Evolutionary conservation across 768 basidiomycete genomes (phyloP).

Genomic region (Vararia minispora): DNA sequence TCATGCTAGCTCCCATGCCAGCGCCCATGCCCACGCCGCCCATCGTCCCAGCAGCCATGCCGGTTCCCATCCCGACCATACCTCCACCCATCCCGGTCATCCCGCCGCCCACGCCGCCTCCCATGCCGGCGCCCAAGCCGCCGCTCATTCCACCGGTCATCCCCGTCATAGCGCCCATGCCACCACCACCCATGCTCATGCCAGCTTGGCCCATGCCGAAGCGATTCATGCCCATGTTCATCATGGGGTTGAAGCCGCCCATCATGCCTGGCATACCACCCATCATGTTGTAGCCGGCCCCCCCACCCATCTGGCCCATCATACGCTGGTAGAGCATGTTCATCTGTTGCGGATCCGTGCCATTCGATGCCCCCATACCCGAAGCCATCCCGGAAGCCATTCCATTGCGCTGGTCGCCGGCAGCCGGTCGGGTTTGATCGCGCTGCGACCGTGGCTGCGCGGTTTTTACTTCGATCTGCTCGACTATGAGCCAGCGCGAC

Average conservation of each 20-base stretch:
- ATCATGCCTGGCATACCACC: too few relatives aligned
- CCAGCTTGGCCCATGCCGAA: too few relatives aligned
- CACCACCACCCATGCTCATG: too few relatives aligned
- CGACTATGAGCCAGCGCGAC: not conserved
- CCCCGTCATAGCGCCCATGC: slow-evolving; percentile 37
- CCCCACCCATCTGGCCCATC: slow-evolving; percentile 78
- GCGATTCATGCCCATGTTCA: slow-evolving; percentile 29
- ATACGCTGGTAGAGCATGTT: slow-evolving; percentile 78
- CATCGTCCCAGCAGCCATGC: slow-evolving; percentile 27
- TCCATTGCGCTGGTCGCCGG: slow-evolving; percentile 14
- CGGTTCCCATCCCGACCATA: slow-evolving; percentile 30
- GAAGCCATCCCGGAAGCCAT: slow-evolving; percentile 16
- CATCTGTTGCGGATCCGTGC: slow-evolving; percentile 16
- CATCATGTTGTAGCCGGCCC: slow-evolving; percentile 24
- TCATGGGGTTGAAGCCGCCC: slow-evolving; percentile 39
- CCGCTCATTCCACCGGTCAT: slow-evolving; percentile 22
- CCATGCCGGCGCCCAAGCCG: slow-evolving; percentile 25
- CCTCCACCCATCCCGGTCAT: too few relatives aligned
- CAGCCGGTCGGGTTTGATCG: slow-evolving; percentile 31
- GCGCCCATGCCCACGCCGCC: too few relatives aligned
- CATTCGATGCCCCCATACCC: slow-evolving; percentile 25
- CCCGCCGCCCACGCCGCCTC: slow-evolving; percentile 18
- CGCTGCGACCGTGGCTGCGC: slow-evolving; percentile 86
- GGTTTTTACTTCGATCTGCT: slow-evolving; percentile 91
- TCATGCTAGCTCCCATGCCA: too few relatives aligned